Conservation (phyloP, 768 basidiomycete genomes). For the Clitopilus hobsonii region DNA sequence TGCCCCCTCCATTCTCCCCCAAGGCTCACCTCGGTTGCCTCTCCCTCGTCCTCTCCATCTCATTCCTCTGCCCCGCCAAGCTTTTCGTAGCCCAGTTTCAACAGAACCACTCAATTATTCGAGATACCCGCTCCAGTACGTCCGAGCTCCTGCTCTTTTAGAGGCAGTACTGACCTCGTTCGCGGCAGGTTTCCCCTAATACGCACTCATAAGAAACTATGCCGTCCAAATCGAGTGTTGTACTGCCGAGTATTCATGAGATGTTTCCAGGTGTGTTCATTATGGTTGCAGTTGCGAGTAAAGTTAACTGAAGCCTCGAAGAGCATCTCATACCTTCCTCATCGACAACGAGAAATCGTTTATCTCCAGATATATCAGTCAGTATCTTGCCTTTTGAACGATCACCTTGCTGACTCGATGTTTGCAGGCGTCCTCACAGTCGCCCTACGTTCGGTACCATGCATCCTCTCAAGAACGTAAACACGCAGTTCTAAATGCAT, state of each 20-base stretch:
- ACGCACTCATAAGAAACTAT: constrained; percentile 4
- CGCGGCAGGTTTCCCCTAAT: too few relatives aligned
- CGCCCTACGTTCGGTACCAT: too few relatives aligned
- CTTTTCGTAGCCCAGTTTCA: constrained; percentile 2
- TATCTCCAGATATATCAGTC: too few relatives aligned
- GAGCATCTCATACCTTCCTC: background rate
- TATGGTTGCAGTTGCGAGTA: background rate
- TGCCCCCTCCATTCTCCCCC: background rate
- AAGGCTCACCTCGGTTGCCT: background rate
- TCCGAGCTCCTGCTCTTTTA: too few relatives aligned
- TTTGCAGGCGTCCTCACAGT: too few relatives aligned
- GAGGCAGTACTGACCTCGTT: too few relatives aligned
- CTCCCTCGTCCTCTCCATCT: background rate
- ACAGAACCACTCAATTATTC: too few relatives aligned
- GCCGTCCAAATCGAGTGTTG: constrained; percentile 11
- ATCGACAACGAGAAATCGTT: background rate
- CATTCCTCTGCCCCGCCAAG: background rate
- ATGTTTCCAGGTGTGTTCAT: constrained; percentile 45
- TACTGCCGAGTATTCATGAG: constrained; percentile 49
- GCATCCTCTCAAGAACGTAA: too few relatives aligned
- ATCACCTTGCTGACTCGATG: too few relatives aligned
- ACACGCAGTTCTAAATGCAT: too few relatives aligned
- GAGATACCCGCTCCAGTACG: too few relatives aligned
- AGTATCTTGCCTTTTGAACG: too few relatives aligned
- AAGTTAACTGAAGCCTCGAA: background rate